Evolutionary conservation across 305 asterid genomes (phyloP), one percentile per base, ranked within the genome.

Genomic region (Fraxinus angustifolia): DNA sequence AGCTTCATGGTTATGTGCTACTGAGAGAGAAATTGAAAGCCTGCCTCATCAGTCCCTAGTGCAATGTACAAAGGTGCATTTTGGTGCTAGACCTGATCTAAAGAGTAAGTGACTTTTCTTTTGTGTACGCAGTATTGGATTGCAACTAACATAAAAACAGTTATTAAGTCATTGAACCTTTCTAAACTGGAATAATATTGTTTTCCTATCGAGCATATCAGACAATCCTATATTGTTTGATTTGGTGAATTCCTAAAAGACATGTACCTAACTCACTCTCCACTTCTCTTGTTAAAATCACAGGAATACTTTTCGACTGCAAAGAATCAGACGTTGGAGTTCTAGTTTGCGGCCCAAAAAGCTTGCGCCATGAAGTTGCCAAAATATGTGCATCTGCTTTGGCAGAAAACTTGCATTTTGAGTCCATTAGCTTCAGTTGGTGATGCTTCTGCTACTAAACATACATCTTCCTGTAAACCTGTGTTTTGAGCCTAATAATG

Each of bases 21-120:
- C 67, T 0, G 92, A 87, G 21, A 84, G 82, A 12, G 97, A 91
- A 78, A 68, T 91, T 1, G 97, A 92, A 85, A 91, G 97, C 88
- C 84, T 87, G 78, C 92, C 92, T 56, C 82, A 79, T 19, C 91
- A 88, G 34, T 83, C 91, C 77, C 87, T 89, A 3, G 91, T 84
- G 26, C 88, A 90, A 38, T 86, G 89, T 38, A 91, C 93, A 16
- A 87, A 85, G 1, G 87, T 90, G 70, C 90, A 87, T 78, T 90
- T 77, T 77, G 94, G 93, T 5, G 76, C 80, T 6, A 81, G 91
- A 70, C 93, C 95, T 28, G 92, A 90, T 84, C 82, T 92, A 4
- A 91, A 90, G 82, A 86, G 95, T 90, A 88, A 81, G 94, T 79
- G n/a, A 10, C 50, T 14, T 28, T 40, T 40, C 48, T 1, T 68